Conservation (phyloP, 495 filamentous ascomycete species). For the Parachaetomium inaequale region DNA sequence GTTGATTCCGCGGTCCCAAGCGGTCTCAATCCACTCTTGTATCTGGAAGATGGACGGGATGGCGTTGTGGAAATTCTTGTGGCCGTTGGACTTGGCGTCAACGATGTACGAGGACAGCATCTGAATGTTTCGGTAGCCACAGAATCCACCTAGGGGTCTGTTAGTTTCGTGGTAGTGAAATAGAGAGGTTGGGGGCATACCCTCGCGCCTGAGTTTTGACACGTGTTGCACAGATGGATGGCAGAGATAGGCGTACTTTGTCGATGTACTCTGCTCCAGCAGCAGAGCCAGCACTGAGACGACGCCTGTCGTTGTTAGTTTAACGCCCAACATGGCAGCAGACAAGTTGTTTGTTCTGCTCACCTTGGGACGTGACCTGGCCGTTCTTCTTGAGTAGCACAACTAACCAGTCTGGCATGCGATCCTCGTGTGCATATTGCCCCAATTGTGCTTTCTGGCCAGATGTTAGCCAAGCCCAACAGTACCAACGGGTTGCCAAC, state of each 20-base stretch:
- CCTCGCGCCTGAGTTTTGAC: conserved; percentile 72
- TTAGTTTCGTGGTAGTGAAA: not conserved
- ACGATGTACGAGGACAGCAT: conserved; percentile 82
- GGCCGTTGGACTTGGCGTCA: conserved; percentile 52
- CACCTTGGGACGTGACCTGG: conserved; percentile 53
- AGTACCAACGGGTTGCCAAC: not conserved
- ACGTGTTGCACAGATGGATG: conserved; percentile 73
- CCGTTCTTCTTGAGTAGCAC: conserved; percentile 63
- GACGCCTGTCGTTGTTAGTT: conserved; percentile 48
- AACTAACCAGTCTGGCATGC: conserved; percentile 80
- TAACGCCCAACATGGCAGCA: not conserved
- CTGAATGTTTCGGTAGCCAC: conserved; percentile 97
- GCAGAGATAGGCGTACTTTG: conserved; percentile 74
- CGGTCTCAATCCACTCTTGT: conserved; percentile 84
- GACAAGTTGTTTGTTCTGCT: conserved; percentile 41
- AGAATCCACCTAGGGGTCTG: conserved; percentile 68
- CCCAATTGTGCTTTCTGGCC: conserved; percentile 64
- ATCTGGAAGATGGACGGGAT: conserved; percentile 79
- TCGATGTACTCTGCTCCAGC: conserved; percentile 60
- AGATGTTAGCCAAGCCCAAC: not conserved
- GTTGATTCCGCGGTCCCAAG: conserved; percentile 88
- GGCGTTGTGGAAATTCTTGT: conserved; percentile 54
- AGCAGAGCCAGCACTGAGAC: conserved; percentile 70
- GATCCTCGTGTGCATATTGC: conserved; percentile 77
- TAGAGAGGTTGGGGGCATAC: conserved; percentile 19